Conservation (phyloP, 768 basidiomycete species). For the Lyophyllum decastes region DNA sequence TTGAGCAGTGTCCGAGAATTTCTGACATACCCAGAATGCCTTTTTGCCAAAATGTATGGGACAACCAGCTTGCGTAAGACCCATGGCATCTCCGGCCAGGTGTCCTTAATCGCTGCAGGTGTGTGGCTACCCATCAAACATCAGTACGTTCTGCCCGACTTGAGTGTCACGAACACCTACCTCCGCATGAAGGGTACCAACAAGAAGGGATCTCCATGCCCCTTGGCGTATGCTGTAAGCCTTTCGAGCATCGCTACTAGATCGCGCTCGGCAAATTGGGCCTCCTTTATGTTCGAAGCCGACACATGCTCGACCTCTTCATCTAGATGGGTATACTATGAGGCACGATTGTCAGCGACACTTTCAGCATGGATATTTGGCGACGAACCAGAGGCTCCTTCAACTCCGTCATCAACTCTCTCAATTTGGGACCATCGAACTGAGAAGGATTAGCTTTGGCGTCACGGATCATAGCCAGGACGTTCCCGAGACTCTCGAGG, state of each 20-base stretch:
- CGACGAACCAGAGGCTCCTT: slow-evolving; percentile 31
- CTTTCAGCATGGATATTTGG: neutral
- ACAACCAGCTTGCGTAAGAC: slow-evolving; percentile 35
- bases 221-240: slow-evolving; percentile 31
- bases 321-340: slow-evolving; percentile 36
- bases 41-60: slow-evolving; percentile 35
- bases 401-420: slow-evolving; percentile 26
- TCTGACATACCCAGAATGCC: slow-evolving; percentile 33
- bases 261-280: slow-evolving; percentile 28
- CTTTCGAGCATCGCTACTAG: slow-evolving; percentile 25
- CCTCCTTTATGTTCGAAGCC: slow-evolving; percentile 27
- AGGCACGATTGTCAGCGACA: neutral
- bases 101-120: slow-evolving; percentile 33
- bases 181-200: slow-evolving; percentile 37
- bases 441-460: slow-evolving; percentile 25
- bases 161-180: slow-evolving; percentile 17
- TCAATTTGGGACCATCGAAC: slow-evolving; percentile 31
- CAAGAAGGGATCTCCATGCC: slow-evolving; percentile 33
- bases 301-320: slow-evolving; percentile 37
- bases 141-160: neutral
- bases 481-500: slow-evolving; percentile 26
- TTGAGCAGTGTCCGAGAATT: neutral
- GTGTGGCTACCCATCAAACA: slow-evolving; percentile 30
- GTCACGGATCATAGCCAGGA: slow-evolving; percentile 24
- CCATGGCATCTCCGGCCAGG: slow-evolving; percentile 42